Evolutionary conservation across 441 rosid genomes (phyloP).

Genomic region (Metrosideros polymorpha): DNA sequence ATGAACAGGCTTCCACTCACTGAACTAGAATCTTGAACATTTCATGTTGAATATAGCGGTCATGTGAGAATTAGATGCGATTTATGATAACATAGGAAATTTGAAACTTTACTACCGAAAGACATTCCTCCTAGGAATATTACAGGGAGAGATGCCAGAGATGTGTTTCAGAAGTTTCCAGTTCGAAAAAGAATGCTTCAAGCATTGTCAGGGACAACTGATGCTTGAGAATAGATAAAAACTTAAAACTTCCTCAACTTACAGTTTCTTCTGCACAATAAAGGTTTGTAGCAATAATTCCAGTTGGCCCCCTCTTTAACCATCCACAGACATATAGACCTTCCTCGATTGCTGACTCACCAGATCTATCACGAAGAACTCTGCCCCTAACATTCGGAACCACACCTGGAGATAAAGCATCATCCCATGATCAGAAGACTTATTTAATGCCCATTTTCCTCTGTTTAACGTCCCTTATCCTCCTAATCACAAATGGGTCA

Average conservation of each 20-base stretch:
- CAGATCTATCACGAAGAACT: constrained; percentile 39
- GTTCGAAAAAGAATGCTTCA: neutral
- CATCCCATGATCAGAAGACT: neutral
- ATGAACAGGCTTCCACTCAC: neutral
- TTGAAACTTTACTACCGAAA: neutral
- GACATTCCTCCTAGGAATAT: neutral
- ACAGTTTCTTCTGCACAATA: constrained; percentile 89
- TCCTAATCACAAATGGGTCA: neutral
- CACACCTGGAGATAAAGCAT: constrained; percentile 36
- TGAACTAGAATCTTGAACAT: neutral
- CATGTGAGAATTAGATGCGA: neutral
- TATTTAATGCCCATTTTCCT: neutral
- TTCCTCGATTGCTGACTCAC: constrained; percentile 30
- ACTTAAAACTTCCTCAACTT: constrained; percentile 4
- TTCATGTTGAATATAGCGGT: neutral
- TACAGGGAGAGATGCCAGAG: neutral
- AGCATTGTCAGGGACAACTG: neutral
- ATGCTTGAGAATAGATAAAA: neutral
- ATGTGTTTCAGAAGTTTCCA: neutral
- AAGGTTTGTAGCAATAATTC: constrained; percentile 83
- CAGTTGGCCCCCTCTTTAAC: constrained; percentile 93
- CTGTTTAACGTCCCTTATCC: neutral
- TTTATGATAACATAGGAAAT: neutral
- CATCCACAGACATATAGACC: constrained; percentile 95
- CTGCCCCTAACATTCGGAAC: constrained; percentile 66